A percentile compares a stretch with the other conserved stretches of the same genome.
phyloP scores from a whole-genome alignment of 495 filamentous ascomycete genomes.

The Penicillium soppii region DNA sequence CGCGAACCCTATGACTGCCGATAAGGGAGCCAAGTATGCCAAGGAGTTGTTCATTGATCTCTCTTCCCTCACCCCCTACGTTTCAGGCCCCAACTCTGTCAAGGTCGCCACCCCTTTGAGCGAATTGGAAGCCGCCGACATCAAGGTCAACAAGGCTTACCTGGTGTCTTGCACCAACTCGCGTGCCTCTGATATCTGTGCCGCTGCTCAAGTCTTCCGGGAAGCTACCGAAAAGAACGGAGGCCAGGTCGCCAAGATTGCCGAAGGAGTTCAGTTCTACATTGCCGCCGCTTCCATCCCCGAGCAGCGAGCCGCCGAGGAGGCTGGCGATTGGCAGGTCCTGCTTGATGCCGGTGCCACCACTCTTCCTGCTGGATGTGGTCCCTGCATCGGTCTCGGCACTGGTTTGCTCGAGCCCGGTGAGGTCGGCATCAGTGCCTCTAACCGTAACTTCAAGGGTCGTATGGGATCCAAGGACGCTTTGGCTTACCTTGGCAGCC shows the following conservation, averaged over 20 bases:
- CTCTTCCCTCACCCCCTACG: constrained; percentile 79
- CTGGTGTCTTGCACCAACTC: constrained; percentile 91
- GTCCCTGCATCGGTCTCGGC: constrained; percentile 86
- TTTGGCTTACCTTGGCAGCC: constrained; percentile 84
- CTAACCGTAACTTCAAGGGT: constrained; percentile 92
- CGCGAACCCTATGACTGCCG: constrained; percentile 63
- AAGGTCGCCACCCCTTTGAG: constrained; percentile 75
- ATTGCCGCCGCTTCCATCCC: constrained; percentile 82
- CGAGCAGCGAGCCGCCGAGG: constrained; percentile 79
- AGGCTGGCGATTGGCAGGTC: constrained; percentile 82
- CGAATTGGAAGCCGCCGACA: constrained; percentile 69
- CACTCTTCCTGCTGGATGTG: constrained; percentile 76
- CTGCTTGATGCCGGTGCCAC: constrained; percentile 78
- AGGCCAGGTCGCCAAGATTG: constrained; percentile 68
- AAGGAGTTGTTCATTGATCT: constrained; percentile 79
- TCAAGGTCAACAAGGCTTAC: constrained; percentile 83
- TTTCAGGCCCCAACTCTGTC: constrained; percentile 90
- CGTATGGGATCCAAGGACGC: constrained; percentile 84
- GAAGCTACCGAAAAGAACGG: constrained; percentile 61
- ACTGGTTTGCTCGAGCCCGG: constrained; percentile 80
- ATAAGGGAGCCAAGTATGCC: constrained; percentile 76
- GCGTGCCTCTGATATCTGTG: constrained; percentile 75
- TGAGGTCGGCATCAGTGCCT: constrained; percentile 85
- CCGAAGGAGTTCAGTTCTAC: constrained; percentile 80
- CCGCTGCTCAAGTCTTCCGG: constrained; percentile 83